phyloP scores from a whole-genome alignment of 2,329 filamentous ascomycete genomes.

The Paracoccidioides brasiliensis region DNA sequence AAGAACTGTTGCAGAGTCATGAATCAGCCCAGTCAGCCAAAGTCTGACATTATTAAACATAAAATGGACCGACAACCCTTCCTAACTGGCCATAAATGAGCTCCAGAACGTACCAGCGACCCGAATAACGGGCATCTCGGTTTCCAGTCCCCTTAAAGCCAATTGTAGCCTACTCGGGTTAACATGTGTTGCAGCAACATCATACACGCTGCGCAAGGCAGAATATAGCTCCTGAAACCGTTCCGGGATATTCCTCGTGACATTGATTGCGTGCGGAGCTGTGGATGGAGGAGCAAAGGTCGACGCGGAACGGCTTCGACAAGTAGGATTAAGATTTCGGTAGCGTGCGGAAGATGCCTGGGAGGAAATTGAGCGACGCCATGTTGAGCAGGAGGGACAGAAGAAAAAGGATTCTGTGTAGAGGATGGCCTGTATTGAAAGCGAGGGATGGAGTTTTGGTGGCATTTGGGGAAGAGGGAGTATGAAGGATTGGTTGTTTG shows the following conservation, averaged over 20 bases:
- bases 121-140: slow-evolving; percentile 39
- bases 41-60: background rate
- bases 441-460: slow-evolving; percentile 24
- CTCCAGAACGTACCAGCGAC: slow-evolving; percentile 36
- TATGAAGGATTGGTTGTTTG: background rate
- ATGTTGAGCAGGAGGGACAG: slow-evolving; percentile 31
- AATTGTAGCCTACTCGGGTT: slow-evolving; percentile 48
- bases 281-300: slow-evolving; percentile 37
- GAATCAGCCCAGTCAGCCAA: background rate
- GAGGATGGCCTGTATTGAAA: slow-evolving; percentile 23
- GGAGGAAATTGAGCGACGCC: slow-evolving; percentile 23
- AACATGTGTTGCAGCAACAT: slow-evolving; percentile 41
- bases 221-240: slow-evolving; percentile 41
- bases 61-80: background rate
- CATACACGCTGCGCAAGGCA: slow-evolving; percentile 39
- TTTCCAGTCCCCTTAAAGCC: slow-evolving; percentile 45
- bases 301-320: slow-evolving; percentile 14
- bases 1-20: slow-evolving; percentile 28
- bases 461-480: slow-evolving; percentile 23
- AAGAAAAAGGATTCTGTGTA: slow-evolving; percentile 19
- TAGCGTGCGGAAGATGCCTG: slow-evolving; percentile 6
- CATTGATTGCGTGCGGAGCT: slow-evolving; percentile 41
- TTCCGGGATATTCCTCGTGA: slow-evolving; percentile 40
- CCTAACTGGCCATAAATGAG: background rate
- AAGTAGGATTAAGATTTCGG: slow-evolving; percentile 5